These are phyloP conservation scores for Euphorbia celastroides DNA, from an alignment of 441 rosid species.

Conservation along the genomic window DNA sequence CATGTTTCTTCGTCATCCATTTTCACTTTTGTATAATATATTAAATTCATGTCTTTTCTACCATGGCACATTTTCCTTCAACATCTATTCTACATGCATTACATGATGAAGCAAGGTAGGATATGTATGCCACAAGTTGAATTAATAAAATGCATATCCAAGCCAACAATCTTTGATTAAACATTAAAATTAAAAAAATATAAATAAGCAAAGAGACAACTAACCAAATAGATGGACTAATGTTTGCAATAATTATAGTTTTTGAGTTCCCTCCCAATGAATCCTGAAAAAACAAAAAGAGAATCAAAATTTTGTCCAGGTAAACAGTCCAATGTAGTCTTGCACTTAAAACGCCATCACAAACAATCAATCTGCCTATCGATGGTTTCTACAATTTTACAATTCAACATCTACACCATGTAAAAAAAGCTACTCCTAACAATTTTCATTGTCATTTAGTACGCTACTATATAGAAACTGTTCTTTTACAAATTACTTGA, in stretches of 20 bases:
- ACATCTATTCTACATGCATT: not conserved
- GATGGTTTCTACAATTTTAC: not conserved
- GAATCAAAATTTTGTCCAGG: conserved; percentile 13
- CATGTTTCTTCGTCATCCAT: not conserved
- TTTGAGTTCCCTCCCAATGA: conserved; percentile 97
- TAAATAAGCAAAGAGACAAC: conserved; percentile 17
- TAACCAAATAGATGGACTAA: conserved; percentile 79
- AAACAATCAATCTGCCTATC: not conserved
- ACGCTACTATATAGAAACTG: not conserved
- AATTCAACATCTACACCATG: not conserved
- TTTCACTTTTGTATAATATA: too few species aligned
- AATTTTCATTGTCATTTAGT: not conserved
- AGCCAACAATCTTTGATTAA: not conserved
- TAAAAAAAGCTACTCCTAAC: not conserved
- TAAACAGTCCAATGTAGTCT: conserved; percentile 5
- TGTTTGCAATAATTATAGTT: conserved; percentile 90
- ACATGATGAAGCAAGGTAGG: not conserved
- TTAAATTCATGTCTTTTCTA: not conserved
- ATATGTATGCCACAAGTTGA: not conserved
- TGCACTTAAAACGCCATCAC: not conserved
- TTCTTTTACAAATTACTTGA: not conserved
- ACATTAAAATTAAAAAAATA: not conserved
- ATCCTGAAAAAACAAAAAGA: conserved; percentile 49
- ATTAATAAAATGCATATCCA: not conserved
- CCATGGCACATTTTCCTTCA: not conserved